Percentiles rank a stretch among this genome's conserved stretches.
Conservation (phyloP, 129 eudicot genomes). For the Flaveria linearis region DNA sequence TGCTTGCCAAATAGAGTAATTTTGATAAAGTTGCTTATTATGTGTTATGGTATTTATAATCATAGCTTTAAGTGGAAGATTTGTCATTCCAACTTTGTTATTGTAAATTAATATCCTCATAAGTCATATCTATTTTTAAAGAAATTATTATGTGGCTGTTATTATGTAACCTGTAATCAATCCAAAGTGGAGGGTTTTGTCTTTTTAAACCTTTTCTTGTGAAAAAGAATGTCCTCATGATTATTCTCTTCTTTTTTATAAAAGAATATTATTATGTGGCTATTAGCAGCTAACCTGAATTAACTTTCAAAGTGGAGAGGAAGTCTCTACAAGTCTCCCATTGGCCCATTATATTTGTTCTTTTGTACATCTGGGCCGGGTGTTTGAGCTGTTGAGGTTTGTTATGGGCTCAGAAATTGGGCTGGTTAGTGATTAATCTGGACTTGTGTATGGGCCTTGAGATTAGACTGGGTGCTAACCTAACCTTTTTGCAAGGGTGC, state of each 20-base stretch:
- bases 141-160: conserved; percentile 19
- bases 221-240: neutral
- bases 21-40: conserved; percentile 17
- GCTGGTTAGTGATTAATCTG: neutral
- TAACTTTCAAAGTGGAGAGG: conserved; percentile 10
- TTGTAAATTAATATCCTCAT: neutral
- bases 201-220: neutral
- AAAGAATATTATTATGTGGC: conserved; percentile 12
- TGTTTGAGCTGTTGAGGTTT: neutral
- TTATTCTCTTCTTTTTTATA: neutral
- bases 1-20: neutral
- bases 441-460: conserved; percentile 14
- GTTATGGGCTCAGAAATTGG: neutral
- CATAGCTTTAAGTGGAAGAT: conserved; percentile 1
- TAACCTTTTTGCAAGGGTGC: neutral
- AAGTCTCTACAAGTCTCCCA: conserved; percentile 5
- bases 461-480: conserved; percentile 14
- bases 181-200: neutral
- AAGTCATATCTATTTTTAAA: neutral
- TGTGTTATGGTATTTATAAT: conserved; percentile 19
- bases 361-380: neutral
- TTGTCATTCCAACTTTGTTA: conserved; percentile 3
- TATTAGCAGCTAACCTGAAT: conserved; percentile 15
- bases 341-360: neutral
- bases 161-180: conserved; percentile 10